Conservation (phyloP, 768 basidiomycete species). For the Trametes punicea region DNA sequence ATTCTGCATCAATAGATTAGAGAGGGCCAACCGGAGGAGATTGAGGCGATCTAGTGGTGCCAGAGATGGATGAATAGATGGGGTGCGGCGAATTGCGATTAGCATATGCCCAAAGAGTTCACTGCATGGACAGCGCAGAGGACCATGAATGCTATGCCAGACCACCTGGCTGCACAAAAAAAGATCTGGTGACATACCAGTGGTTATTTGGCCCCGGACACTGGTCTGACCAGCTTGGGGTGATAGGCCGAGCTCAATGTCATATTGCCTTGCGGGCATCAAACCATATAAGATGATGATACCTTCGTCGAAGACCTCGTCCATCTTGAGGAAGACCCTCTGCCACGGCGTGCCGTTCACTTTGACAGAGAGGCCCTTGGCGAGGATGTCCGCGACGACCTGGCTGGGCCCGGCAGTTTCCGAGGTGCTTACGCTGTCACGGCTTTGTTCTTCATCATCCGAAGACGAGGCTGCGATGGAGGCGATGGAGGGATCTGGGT, state of each 20-base stretch:
- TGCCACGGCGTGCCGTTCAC: slow-evolving; percentile 81
- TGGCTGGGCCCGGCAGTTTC: slow-evolving; percentile 18
- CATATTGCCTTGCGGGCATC: slow-evolving; percentile 85
- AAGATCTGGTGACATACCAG: slow-evolving; percentile 32
- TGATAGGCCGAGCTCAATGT: slow-evolving; percentile 79
- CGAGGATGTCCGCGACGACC: slow-evolving; percentile 63
- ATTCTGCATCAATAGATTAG: background rate
- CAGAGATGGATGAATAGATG: background rate
- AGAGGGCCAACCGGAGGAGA: background rate
- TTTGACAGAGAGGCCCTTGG: slow-evolving; percentile 73
- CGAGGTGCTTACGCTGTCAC: slow-evolving; percentile 32
- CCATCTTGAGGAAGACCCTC: slow-evolving; percentile 72
- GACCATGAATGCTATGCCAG: background rate
- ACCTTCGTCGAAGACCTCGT: slow-evolving; percentile 81
- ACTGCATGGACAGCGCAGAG: background rate
- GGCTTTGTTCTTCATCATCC: slow-evolving; percentile 34
- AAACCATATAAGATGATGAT: slow-evolving; percentile 90
- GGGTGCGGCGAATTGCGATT: background rate
- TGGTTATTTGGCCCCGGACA: slow-evolving; percentile 65
- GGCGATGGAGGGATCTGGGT: slow-evolving; percentile 44
- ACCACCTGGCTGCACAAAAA: background rate
- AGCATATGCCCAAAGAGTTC: slow-evolving; percentile 4
- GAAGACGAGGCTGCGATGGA: slow-evolving; percentile 45
- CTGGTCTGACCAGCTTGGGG: slow-evolving; percentile 45
- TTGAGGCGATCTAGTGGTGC: background rate